Evolutionary conservation across 2,329 filamentous ascomycete species (phyloP).

Genomic region (Fusarium sp.): DNA sequence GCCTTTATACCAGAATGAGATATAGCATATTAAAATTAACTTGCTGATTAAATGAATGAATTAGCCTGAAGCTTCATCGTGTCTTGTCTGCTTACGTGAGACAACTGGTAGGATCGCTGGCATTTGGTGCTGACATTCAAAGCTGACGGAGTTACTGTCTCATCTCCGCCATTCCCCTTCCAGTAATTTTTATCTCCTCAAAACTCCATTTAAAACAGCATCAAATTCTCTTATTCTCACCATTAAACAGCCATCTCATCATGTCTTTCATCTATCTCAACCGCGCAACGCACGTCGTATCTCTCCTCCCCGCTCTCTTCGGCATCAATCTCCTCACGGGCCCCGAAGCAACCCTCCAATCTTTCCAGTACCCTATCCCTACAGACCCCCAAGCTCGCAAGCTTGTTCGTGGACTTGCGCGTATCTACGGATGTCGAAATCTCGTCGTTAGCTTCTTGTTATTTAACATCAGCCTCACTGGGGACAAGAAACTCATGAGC

Average conservation of each 20-base stretch:
- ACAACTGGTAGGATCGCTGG: rapidly evolving
- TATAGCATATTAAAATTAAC: too few species aligned
- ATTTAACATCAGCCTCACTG: not conserved
- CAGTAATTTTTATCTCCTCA: not conserved
- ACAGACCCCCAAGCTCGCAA: not conserved
- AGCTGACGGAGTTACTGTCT: not conserved
- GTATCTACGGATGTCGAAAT: conserved; percentile 10
- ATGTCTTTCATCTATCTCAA: not conserved
- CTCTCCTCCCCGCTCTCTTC: not conserved
- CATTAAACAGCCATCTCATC: rapidly evolving
- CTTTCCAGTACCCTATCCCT: not conserved
- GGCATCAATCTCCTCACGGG: conserved; percentile 10
- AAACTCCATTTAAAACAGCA: rapidly evolving
- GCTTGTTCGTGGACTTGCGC: not conserved
- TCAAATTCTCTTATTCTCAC: rapidly evolving
- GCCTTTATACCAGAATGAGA: too few species aligned
- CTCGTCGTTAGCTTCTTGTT: not conserved
- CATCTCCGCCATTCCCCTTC: not conserved
- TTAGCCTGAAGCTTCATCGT: not conserved
- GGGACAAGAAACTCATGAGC: not conserved
- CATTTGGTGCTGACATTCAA: not conserved
- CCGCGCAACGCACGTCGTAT: not conserved
- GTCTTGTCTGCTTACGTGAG: not conserved
- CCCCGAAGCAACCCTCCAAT: not conserved
- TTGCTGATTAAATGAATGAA: too few species aligned